phyloP scores from a whole-genome alignment of 805 yeast species.

The Wickerhamomyces xylosicus region DNA sequence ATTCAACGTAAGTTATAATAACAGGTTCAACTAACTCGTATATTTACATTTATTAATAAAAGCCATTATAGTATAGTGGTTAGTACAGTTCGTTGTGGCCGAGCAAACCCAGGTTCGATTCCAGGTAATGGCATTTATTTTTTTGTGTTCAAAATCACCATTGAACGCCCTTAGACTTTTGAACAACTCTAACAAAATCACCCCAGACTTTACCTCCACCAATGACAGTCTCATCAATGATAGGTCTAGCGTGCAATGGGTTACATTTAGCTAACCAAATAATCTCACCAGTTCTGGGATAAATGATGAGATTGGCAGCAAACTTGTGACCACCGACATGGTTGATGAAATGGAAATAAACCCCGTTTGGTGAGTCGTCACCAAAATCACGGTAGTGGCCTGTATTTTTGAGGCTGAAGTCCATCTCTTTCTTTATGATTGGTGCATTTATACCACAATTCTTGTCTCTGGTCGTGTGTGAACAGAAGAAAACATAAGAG shows the following conservation, averaged over 20 bases:
- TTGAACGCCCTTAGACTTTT: conserved; percentile 40
- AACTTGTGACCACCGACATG: conserved; percentile 97
- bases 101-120: conserved; percentile 68
- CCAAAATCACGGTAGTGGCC: conserved; percentile 69
- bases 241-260: conserved; percentile 65
- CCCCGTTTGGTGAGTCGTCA: conserved; percentile 71
- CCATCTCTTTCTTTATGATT: conserved; percentile 71
- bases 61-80: conserved; percentile 51
- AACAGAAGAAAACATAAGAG: conserved; percentile 65
- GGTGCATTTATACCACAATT: conserved; percentile 94
- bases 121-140: conserved; percentile 53
- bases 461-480: conserved; percentile 86
- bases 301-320: conserved; percentile 81
- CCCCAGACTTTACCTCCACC: conserved; percentile 63
- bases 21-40: no score
- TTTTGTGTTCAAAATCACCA: no score
- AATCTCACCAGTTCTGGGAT: conserved; percentile 60
- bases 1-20: no score
- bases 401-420: conserved; percentile 55
- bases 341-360: conserved; percentile 56
- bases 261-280: conserved; percentile 84
- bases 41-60: no score
- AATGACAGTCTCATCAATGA: conserved; percentile 67
- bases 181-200: conserved; percentile 48
- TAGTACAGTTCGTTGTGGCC: conserved; percentile 67